Evolutionary conservation across 2,329 filamentous ascomycete species (phyloP), one percentile per base, ranked within the genome.

Genomic region (Alternaria angustiovoidea): DNA sequence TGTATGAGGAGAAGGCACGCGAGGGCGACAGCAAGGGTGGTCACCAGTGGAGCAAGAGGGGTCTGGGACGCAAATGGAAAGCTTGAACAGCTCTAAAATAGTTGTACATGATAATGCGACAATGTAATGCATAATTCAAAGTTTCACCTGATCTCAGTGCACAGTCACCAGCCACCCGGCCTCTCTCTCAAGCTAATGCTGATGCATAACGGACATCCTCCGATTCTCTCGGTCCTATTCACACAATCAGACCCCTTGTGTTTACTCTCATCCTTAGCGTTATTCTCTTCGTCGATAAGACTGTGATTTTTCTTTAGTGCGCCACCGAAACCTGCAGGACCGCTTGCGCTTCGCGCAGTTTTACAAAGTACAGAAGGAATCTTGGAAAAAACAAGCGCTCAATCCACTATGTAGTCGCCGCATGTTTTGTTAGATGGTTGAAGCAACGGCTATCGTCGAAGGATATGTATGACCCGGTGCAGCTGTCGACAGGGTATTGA

Each of bases 1-100:
- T 91, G 67, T 90, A 82, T 66, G 83, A 86, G 49, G 88, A 91
- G 82, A 88, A 87, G 75, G 79, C 83, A 61, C 81, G 87, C 49
- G 74, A 66, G 49, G 73, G 65, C 9, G 78, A 77, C 54, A 69
- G 67, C 46, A 73, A 75, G 66, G 75, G 75, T 1, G 55, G 49
- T 3, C 83, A 85, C 69, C 81, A 84, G 67, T 85, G 83, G 83
- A 81, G 78, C 66, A 81, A 78, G 77, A 71, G 62, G 65, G 62
- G 48, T 2, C 38, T 65, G 43, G 64, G 63, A 58, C 64, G 53
- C 61, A 66, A 42, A 43, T 69, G 63, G 64, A 38, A 42, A 47
- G 47, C 7, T 65, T 61, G 14, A 54, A 30, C 7, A 28, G 32
- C 20, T 36, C 22, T 24, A 5, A 18, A 5, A 7, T 49, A 36